Conservation (phyloP, 2,329 filamentous ascomycete genomes). For the Penicillium glabrum region DNA sequence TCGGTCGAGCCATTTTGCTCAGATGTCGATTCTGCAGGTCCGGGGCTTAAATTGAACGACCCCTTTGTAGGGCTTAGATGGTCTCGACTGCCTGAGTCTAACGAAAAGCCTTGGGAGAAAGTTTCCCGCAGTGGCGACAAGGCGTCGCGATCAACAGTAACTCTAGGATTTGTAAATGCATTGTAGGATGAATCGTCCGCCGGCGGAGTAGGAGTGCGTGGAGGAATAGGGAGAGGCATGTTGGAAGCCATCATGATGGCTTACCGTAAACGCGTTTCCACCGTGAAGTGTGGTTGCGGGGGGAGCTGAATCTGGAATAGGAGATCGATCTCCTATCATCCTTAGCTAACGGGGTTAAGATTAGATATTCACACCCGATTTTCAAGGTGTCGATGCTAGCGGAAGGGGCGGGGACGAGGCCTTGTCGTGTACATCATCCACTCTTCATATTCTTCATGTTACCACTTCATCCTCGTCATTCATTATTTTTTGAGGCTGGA, state of each 20-base stretch:
- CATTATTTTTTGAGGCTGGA: conserved; percentile 7
- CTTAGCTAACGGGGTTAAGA: conserved; percentile 1
- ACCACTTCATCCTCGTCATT: conserved; percentile 24
- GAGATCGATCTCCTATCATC: conserved; percentile 12
- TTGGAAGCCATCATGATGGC: conserved; percentile 55
- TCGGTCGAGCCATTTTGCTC: conserved; percentile 31
- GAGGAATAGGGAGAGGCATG: conserved; percentile 59
- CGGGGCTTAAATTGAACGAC: conserved; percentile 35
- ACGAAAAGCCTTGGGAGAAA: conserved; percentile 27
- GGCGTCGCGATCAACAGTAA: conserved; percentile 45
- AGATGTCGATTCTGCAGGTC: conserved; percentile 24
- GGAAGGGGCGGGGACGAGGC: conserved; percentile 21
- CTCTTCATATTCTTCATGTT: conserved; percentile 7
- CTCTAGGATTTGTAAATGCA: conserved; percentile 24
- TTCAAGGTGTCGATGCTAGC: conserved; percentile 11
- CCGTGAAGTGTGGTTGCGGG: conserved; percentile 1
- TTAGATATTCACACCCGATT: conserved; percentile 7
- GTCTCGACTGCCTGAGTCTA: conserved; percentile 22
- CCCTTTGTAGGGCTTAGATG: conserved; percentile 36
- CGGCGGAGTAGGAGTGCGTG: conserved; percentile 65
- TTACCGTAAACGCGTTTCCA: conserved; percentile 11
- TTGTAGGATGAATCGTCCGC: conserved; percentile 47
- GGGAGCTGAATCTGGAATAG: conserved; percentile 9
- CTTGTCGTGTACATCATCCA: conserved; percentile 27
- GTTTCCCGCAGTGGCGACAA: conserved; percentile 49